Evolutionary conservation across 2,329 filamentous ascomycete species (phyloP).

Genomic region (Neofusicoccum kwambonambiense): DNA sequence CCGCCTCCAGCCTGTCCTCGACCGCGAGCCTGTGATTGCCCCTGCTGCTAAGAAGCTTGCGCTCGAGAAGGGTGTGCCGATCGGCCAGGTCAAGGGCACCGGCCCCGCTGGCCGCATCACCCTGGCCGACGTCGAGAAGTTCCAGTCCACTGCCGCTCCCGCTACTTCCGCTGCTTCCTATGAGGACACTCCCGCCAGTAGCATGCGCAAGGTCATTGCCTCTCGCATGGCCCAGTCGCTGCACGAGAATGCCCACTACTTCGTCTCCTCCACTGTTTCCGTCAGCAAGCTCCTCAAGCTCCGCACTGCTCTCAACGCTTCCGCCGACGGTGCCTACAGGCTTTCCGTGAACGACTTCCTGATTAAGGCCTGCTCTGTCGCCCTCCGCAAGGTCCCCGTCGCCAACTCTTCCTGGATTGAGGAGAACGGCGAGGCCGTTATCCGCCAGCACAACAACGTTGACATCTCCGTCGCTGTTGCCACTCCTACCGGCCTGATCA

Average conservation of each 20-base stretch:
- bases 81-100: constrained; percentile 80
- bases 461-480: constrained; percentile 96
- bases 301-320: constrained; percentile 85
- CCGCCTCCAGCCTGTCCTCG: constrained; percentile 77
- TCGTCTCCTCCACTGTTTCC: constrained; percentile 85
- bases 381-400: constrained; percentile 88
- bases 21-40: constrained; percentile 73
- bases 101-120: constrained; percentile 85
- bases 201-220: constrained; percentile 99
- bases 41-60: constrained; percentile 78
- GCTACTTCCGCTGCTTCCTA: constrained; percentile 60
- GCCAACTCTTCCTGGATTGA: constrained; percentile 93
- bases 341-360: constrained; percentile 99
- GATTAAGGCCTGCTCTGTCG: constrained; percentile 89
- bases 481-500: constrained; percentile 91
- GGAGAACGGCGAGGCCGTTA: constrained; percentile 71
- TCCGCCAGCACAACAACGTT: constrained; percentile 89
- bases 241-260: constrained; percentile 97
- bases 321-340: constrained; percentile 92
- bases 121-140: constrained; percentile 91
- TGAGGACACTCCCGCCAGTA: constrained; percentile 78
- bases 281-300: constrained; percentile 96
- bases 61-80: constrained; percentile 75
- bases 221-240: constrained; percentile 84
- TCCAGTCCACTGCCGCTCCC: constrained; percentile 55